phyloP scores from a whole-genome alignment of 441 rosid genomes.

The Erodium trifolium region DNA sequence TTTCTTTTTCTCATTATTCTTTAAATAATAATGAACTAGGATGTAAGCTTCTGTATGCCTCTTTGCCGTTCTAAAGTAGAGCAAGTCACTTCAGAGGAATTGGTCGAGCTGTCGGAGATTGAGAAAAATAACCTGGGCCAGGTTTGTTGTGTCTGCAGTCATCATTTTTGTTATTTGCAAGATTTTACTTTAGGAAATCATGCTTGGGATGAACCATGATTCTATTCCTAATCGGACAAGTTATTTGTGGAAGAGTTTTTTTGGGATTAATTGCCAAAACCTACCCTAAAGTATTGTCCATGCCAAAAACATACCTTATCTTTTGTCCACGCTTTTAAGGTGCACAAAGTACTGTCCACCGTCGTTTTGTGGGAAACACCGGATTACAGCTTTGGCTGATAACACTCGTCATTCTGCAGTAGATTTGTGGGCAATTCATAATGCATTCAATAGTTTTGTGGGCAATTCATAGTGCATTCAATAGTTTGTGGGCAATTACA shows the following conservation, averaged over 20 bases:
- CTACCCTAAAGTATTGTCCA: too few species aligned
- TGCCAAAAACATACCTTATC: too few species aligned
- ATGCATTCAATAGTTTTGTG: too few species aligned
- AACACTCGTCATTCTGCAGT: too few species aligned
- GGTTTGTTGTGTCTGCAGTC: slow-evolving; percentile 40
- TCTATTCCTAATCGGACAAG: slow-evolving; percentile 8
- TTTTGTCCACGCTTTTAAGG: too few species aligned
- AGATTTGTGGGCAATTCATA: too few species aligned
- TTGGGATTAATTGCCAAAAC: too few species aligned
- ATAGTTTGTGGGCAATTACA: too few species aligned
- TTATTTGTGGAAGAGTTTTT: slow-evolving; percentile 2
- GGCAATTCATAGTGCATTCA: too few species aligned
- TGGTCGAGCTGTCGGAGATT: slow-evolving; percentile 88
- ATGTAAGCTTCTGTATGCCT: slow-evolving; percentile 84
- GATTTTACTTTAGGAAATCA: background rate
- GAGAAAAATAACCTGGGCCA: slow-evolving; percentile 90
- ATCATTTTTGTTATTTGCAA: slow-evolving; percentile 8
- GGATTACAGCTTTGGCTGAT: too few species aligned
- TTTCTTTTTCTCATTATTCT: slow-evolving; percentile 14
- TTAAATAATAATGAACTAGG: slow-evolving; percentile 31
- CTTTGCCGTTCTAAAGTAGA: slow-evolving; percentile 82
- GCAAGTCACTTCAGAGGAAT: slow-evolving; percentile 68
- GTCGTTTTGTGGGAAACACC: too few species aligned
- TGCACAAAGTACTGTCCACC: too few species aligned
- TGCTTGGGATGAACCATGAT: background rate